phyloP scores from a whole-genome alignment of 257 asterid genomes.

The Thymus quinquecostatus region DNA sequence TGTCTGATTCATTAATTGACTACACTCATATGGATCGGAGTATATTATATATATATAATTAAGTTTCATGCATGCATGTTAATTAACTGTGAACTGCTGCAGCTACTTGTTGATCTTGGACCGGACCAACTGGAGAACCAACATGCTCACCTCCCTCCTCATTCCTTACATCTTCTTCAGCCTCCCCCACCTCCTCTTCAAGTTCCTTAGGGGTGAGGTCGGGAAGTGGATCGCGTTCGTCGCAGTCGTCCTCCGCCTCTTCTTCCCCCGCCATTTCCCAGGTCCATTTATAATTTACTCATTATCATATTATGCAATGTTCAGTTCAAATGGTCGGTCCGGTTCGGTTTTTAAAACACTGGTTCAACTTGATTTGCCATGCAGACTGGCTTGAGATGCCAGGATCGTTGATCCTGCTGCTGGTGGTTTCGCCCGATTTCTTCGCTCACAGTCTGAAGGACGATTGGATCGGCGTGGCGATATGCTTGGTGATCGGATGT shows the following conservation, averaged over 20 bases:
- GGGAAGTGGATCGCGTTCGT: conserved; percentile 87
- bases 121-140: conserved; percentile 92
- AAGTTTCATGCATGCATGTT: background rate
- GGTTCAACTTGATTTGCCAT: too few relatives aligned
- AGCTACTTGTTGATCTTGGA: conserved; percentile 89
- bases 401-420: conserved; percentile 78
- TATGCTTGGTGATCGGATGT: conserved; percentile 75
- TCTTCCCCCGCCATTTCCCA: conserved; percentile 96
- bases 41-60: too few relatives aligned
- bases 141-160: conserved; percentile 76
- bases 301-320: too few relatives aligned
- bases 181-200: conserved; percentile 59
- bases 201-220: conserved; percentile 81
- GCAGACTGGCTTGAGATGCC: conserved; percentile 92
- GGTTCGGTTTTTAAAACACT: too few relatives aligned
- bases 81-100: conserved; percentile 23
- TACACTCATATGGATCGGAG: too few relatives aligned
- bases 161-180: conserved; percentile 86
- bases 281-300: too few relatives aligned
- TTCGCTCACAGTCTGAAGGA: conserved; percentile 61
- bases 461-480: conserved; percentile 63
- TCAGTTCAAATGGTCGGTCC: too few relatives aligned
- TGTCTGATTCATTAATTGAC: conserved; percentile 43
- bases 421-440: conserved; percentile 82
- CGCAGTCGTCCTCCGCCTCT: conserved; percentile 87